Percentiles rank a stretch among this genome's conserved stretches.
Evolutionary conservation across 23 red algal genomes (phyloP).

Genomic region (Gracilaria caudata): DNA sequence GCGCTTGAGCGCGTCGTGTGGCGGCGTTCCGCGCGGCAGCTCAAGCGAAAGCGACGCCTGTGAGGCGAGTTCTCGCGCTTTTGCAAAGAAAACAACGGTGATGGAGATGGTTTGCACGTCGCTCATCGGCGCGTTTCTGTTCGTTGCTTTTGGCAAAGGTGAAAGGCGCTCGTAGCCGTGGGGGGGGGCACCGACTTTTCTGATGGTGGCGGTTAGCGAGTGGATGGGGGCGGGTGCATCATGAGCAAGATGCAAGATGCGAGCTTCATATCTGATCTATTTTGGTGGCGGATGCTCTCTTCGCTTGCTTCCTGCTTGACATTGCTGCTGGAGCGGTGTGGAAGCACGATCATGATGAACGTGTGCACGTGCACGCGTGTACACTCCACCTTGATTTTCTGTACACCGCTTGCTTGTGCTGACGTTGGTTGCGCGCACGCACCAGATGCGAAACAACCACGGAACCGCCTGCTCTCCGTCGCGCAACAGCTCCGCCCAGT

Average conservation of each 20-base stretch:
- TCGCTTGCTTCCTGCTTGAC: neutral
- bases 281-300: neutral
- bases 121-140: conserved; percentile 1
- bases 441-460: too few relatives aligned
- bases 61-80: conserved; percentile 62
- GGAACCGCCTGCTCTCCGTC: too few relatives aligned
- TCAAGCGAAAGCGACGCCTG: neutral
- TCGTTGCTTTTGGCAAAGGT: neutral
- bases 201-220: too few relatives aligned
- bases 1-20: conserved; percentile 7
- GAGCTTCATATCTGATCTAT: neutral
- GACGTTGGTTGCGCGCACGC: too few relatives aligned
- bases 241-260: too few relatives aligned
- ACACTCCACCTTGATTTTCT: too few relatives aligned
- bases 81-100: conserved; percentile 63
- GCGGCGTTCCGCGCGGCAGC: conserved; percentile 18
- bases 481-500: too few relatives aligned
- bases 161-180: too few relatives aligned
- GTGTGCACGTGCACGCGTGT: too few relatives aligned
- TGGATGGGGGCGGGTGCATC: too few relatives aligned
- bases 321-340: too few relatives aligned
- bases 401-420: too few relatives aligned
- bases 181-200: neutral
- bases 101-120: neutral
- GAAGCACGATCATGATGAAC: neutral